Evolutionary conservation across 73 alveolate genomes (phyloP), one percentile per base, ranked within the genome.

Genomic region (Uronychia setigera): DNA sequence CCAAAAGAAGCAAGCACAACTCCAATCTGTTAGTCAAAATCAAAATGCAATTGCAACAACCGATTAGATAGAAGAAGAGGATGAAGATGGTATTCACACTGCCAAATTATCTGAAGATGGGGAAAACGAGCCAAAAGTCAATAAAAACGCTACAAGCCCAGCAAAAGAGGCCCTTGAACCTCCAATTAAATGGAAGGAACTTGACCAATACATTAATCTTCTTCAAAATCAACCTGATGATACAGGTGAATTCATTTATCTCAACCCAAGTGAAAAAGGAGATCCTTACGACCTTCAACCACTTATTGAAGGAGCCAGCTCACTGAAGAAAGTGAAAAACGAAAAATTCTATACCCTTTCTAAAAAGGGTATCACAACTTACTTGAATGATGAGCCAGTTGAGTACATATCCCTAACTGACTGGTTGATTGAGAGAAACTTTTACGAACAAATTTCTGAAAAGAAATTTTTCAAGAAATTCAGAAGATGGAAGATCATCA

Each of bases 401-500:
- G 98, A 94, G 77, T 94, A 88, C 79, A 94, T 94, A 31, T 85
- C 95, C 1, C 92, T 94, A n/a, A 93, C 92, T 59, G 96, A 92
- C 60, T 94, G 98, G 98, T 60, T 94, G 46, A 84, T 84, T 58
- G 98, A 94, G 80, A 88, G 96, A 80, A 79, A 94, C 46, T 87
- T 86, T 81, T 94, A 86, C 80, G 91, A 92, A 67, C 31, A 94
- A 80, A 92, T 92, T 26, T 46, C 88, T 30, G 84, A 88, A 29
- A 89, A 89, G 87, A 80, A 87, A 59, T 94, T 94, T 93, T 94
- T 94, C 79, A 85, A 94, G 80, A 79, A 92, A 76, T 94, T 94
- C 79, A 91, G 95, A 88, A 89, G 95, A 77, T 94, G 98, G 98
- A 94, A 94, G 87, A 87, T 94, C 29, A 57, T 94, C 59, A 86